phyloP scores from a whole-genome alignment of 192 early-diverging fungal genomes.

The Mortierella antarctica region DNA sequence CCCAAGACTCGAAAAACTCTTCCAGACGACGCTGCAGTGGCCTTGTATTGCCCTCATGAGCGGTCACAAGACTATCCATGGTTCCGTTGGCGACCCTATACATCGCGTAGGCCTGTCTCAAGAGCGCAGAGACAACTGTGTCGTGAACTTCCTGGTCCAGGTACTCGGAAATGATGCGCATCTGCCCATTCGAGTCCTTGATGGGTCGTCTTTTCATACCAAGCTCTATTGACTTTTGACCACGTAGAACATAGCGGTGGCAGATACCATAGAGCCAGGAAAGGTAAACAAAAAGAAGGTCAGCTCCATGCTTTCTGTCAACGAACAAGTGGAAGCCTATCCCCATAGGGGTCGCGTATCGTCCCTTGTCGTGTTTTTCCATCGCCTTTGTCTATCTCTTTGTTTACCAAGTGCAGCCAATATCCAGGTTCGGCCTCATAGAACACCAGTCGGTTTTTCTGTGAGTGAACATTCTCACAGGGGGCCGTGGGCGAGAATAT shows the following conservation, averaged over 20 bases:
- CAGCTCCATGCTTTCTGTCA: neutral
- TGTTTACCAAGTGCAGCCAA: constrained; percentile 71
- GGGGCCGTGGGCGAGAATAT: constrained; percentile 63
- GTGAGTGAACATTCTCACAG: constrained; percentile 69
- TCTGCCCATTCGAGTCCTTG: constrained; percentile 63
- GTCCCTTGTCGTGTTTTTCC: neutral
- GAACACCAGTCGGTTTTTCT: constrained; percentile 69
- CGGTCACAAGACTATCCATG: constrained; percentile 19
- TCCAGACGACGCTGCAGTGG: constrained; percentile 53
- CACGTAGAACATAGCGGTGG: neutral
- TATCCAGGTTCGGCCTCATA: constrained; percentile 66
- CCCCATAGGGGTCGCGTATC: too few relatives aligned
- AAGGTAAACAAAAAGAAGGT: neutral
- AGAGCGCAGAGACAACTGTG: constrained; percentile 53
- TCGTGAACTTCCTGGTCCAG: constrained; percentile 66
- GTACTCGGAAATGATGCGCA: constrained; percentile 63
- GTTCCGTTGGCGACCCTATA: constrained; percentile 53
- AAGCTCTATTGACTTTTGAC: constrained; percentile 54
- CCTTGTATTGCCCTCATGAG: constrained; percentile 23
- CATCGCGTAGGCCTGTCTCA: constrained; percentile 65
- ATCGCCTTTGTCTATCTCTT: constrained; percentile 13
- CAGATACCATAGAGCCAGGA: neutral
- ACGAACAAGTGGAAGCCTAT: too few relatives aligned
- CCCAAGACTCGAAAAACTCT: constrained; percentile 72
- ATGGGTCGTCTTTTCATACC: constrained; percentile 48